Base-by-base conservation (phyloP, 176 grass and related monocot genomes). In the Oryza coarctata region DNA sequence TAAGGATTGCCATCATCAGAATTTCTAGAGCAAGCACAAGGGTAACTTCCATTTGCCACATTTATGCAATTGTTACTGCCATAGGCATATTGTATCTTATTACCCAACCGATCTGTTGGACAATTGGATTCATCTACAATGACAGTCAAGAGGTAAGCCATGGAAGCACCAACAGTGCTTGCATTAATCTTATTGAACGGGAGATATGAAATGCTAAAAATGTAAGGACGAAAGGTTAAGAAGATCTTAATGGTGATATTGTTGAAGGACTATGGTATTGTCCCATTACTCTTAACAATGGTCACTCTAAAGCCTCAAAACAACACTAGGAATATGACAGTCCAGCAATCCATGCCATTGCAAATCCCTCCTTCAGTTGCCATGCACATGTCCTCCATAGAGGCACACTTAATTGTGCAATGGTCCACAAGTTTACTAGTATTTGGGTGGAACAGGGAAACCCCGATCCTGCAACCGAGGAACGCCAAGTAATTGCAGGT, bases 341-440 rank as follows among this genome's bases (percentile, higher is more conserved):
- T 43, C 70, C 77, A 86, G 70, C 70, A 86, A 5, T 77, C 84
- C 70, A 86, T 74, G 26, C 77, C 84, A 32, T 80, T 74, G 44
- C 70, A 86, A 49, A 63, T 40, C 3, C 60, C 69, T 8, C 84
- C 76, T 65, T 17, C 17, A 6, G 69, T 57, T 50, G 31, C 76
- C 34, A 55, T 55, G 17, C 30, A 12, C 84, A 86, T 43, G 34
- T 25, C 70, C 1, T 6, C 60, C 75, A 80, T 80, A 60, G 68
- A 73, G 30, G 69, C 34, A 10, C 84, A 80, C 76, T 66, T 75
- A 34, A 1, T 33, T 2, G 45, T 80, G 68, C 77, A 86, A 58
- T 80, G 70, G 13, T 70, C 84, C 7, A 80, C 61, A 9, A 80
- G 60, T 5, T 66, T 22, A 5, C 62, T 20, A 0, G 43, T 75